phyloP scores from a whole-genome alignment of 306 rosid genomes.

The Acacia acuminata region DNA sequence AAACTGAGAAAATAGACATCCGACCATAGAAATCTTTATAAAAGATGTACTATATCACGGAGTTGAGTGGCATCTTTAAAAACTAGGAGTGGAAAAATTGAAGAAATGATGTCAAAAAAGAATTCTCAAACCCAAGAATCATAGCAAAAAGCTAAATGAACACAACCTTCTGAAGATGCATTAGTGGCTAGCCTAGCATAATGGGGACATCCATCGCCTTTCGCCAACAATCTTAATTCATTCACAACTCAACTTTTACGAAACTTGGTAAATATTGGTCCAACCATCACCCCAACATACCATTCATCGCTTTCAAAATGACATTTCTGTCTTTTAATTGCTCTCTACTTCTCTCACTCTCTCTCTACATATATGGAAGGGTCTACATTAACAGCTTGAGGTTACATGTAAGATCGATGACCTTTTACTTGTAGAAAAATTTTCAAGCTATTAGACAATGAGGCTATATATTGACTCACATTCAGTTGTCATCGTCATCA shows the following conservation, averaged over 20 bases:
- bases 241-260: neutral
- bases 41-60: too few relatives aligned
- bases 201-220: neutral
- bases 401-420: too few relatives aligned
- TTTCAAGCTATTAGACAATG: too few relatives aligned
- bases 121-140: neutral
- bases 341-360: neutral
- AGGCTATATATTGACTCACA: too few relatives aligned
- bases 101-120: neutral
- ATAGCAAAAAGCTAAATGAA: neutral
- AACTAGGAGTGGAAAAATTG: neutral
- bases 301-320: neutral
- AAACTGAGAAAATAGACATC: too few relatives aligned
- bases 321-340: neutral
- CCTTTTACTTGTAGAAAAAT: too few relatives aligned
- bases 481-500: too few relatives aligned
- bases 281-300: neutral
- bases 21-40: too few relatives aligned
- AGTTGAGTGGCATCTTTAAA: too few relatives aligned
- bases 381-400: too few relatives aligned
- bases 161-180: neutral
- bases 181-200: neutral
- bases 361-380: too few relatives aligned
- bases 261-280: neutral
- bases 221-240: neutral